Base-by-base conservation (phyloP, 805 yeast species). In the Lachancea quebecensis region DNA sequence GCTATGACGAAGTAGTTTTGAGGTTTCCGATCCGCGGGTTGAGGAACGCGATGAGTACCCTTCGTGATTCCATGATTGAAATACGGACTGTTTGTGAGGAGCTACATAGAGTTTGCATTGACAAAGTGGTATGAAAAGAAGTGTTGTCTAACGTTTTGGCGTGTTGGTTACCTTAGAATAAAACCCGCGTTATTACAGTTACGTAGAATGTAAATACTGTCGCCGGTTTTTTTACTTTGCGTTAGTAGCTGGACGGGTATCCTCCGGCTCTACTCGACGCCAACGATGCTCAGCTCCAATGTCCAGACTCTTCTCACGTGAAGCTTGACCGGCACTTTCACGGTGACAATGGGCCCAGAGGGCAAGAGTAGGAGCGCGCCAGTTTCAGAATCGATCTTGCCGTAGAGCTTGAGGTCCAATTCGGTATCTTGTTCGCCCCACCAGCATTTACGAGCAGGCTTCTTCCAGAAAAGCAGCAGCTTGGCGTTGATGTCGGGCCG, bases 381-480 rank as follows among this genome's bases (percentile, higher is more conserved):
- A 3, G 41, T 35, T 10, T 37, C 39, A 15, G 54, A 42, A 2
- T 48, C 47, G 52, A 55, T 56, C 32, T 56, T 44, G 27, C 66
- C 66, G 44, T 56, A 59, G 15, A 64, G 52, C 38, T 61, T 62
- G 14, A 70, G 62, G 16, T 58, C 66, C 47, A 67, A 67, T 38
- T 78, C 80, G 16, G 78, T 65, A 27, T 65, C 70, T 37, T 79
- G 77, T 60, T 80, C 78, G 6, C 86, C 75, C 99, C 99, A 93
- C 99, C 99, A 93, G 68, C 99, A 93, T 62, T 93, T 93, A 59
- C 98, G 77, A 2, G 99, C 99, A 1, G 99, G 99, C 61, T 93
- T 93, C 51, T 95, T 77, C 98, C 99, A 93, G 60, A 93, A 93
- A 42, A 93, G 68, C 32, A 93, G 71, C 42, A 93, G 73, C 64